Evolutionary conservation across 495 filamentous ascomycete species (phyloP).

Genomic region (Penicillium cinerascens): DNA sequence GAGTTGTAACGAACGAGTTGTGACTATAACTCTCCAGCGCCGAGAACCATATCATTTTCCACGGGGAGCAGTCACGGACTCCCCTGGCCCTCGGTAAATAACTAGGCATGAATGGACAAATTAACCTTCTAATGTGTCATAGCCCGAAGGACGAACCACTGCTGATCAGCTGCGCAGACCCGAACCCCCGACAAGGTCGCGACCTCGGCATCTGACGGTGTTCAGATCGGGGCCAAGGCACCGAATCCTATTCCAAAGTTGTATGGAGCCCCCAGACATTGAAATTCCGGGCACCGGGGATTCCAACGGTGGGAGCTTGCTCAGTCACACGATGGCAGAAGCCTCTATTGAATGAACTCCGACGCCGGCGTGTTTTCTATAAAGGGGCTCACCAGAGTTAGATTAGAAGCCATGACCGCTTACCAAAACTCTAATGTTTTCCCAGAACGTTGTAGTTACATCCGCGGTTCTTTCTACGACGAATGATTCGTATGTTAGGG

Average conservation of each 20-base stretch:
- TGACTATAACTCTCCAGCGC: too few species aligned
- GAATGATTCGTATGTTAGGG: background rate
- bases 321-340: too few species aligned
- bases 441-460: background rate
- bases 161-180: too few species aligned
- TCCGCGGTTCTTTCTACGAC: background rate
- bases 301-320: background rate
- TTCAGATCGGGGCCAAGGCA: background rate
- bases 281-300: background rate
- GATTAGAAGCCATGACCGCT: background rate
- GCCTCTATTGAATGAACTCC: too few species aligned
- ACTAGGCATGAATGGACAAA: too few species aligned
- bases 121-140: too few species aligned
- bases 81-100: too few species aligned
- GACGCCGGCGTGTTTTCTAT: background rate
- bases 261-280: background rate
- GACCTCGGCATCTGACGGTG: background rate
- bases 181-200: too few species aligned
- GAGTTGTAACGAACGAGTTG: background rate
- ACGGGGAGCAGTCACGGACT: too few species aligned
- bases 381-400: background rate
- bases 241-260: background rate
- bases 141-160: too few species aligned
- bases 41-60: too few species aligned
- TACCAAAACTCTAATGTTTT: background rate